Percentiles rank a stretch among this genome's conserved stretches.
Evolutionary conservation across 148 eudicot genomes (phyloP).

Genomic region (Selenicereus undatus): DNA sequence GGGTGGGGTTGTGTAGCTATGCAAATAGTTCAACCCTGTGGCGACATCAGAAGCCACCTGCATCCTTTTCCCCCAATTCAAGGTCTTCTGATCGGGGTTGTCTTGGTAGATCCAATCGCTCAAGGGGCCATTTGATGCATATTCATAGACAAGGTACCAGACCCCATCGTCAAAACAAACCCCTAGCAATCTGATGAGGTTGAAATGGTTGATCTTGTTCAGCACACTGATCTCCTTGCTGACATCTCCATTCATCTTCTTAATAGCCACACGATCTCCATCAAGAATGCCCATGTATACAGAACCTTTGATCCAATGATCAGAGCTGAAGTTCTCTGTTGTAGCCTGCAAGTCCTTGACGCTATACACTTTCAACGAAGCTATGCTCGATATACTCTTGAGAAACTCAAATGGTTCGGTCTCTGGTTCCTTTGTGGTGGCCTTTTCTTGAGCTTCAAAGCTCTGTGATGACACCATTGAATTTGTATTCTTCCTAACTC

Average conservation of each 20-base stretch:
- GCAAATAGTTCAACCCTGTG: slow-evolving; percentile 63
- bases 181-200: slow-evolving; percentile 58
- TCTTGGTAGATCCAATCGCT: slow-evolving; percentile 49
- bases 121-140: slow-evolving; percentile 58
- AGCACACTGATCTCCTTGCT: slow-evolving; percentile 54
- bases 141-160: slow-evolving; percentile 67
- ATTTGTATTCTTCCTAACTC: slow-evolving; percentile 17
- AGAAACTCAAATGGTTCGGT: slow-evolving; percentile 28
- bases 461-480: slow-evolving; percentile 19
- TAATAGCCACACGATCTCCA: slow-evolving; percentile 48
- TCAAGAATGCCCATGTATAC: slow-evolving; percentile 56
- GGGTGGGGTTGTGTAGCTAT: slow-evolving; percentile 61
- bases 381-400: slow-evolving; percentile 35
- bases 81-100: slow-evolving; percentile 10
- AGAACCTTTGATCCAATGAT: slow-evolving; percentile 42
- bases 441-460: slow-evolving; percentile 32
- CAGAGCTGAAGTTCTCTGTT: slow-evolving; percentile 51
- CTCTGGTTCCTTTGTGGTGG: slow-evolving; percentile 12
- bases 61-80: slow-evolving; percentile 58
- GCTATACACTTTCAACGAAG: slow-evolving; percentile 43
- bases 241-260: slow-evolving; percentile 51
- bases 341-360: slow-evolving; percentile 56
- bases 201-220: slow-evolving; percentile 63
- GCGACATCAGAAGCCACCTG: slow-evolving; percentile 68
- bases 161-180: slow-evolving; percentile 42